A percentile compares a stretch with the other conserved stretches of the same genome.
phyloP scores from a whole-genome alignment of 1,284 basidiomycete genomes.

The Macrocybe sp. region DNA sequence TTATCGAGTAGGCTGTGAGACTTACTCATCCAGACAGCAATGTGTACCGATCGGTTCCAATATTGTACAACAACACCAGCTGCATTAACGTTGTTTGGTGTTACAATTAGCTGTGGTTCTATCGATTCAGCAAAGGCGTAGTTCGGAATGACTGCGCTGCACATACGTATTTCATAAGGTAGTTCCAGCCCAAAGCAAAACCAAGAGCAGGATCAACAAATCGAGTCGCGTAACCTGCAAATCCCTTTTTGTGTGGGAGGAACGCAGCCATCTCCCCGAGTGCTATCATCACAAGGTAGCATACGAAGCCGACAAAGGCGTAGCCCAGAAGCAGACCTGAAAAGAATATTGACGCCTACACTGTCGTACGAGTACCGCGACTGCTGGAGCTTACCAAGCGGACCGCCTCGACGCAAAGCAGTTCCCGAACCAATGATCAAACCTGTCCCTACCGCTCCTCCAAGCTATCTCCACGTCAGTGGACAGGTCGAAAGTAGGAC shows the following conservation, averaged over 20 bases:
- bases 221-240: slow-evolving; percentile 47
- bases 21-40: slow-evolving; percentile 55
- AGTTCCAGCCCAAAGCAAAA: slow-evolving; percentile 49
- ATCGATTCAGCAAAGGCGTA: background rate
- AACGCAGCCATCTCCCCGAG: slow-evolving; percentile 55
- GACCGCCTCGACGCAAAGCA: slow-evolving; percentile 49
- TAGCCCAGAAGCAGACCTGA: slow-evolving; percentile 45
- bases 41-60: slow-evolving; percentile 50
- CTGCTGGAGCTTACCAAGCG: slow-evolving; percentile 30
- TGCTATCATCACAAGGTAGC: slow-evolving; percentile 46
- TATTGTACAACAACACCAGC: slow-evolving; percentile 60
- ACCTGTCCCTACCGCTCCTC: slow-evolving; percentile 66
- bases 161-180: slow-evolving; percentile 42
- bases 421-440: slow-evolving; percentile 70
- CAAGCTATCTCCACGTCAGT: slow-evolving; percentile 33
- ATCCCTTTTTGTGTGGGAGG: slow-evolving; percentile 50
- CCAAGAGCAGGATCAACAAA: slow-evolving; percentile 51
- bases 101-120: slow-evolving; percentile 34
- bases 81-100: slow-evolving; percentile 51
- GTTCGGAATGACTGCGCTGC: background rate
- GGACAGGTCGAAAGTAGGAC: slow-evolving; percentile 1
- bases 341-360: background rate
- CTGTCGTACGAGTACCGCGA: background rate
- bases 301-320: slow-evolving; percentile 49
- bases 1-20: slow-evolving; percentile 4